Percentiles rank a stretch among this genome's conserved stretches.
phyloP scores from a whole-genome alignment of 441 rosid species.

The Eutrema salsugineum region DNA sequence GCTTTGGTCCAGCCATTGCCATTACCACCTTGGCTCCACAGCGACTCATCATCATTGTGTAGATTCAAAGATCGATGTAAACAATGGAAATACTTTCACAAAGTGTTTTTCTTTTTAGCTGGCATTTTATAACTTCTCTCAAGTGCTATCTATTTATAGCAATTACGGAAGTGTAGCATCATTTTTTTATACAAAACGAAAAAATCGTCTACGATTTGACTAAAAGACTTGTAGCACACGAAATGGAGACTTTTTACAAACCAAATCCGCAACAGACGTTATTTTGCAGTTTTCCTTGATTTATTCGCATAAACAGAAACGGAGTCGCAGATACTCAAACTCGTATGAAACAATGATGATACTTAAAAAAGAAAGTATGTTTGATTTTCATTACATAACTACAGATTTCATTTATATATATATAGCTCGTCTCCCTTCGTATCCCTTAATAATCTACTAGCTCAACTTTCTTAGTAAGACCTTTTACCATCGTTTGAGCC shows the following conservation, averaged over 20 bases:
- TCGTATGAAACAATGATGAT: not conserved
- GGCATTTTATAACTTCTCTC: not conserved
- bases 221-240: conserved; percentile 26
- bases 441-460: not conserved
- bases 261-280: not conserved
- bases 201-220: conserved; percentile 10
- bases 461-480: conserved; percentile 21
- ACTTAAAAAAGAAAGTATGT: not conserved
- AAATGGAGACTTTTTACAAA: conserved; percentile 4
- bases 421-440: conserved; percentile 1
- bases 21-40: conserved; percentile 18
- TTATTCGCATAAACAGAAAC: not conserved
- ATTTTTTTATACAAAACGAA: not conserved
- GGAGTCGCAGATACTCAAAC: not conserved
- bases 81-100: too few relatives aligned
- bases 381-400: not conserved
- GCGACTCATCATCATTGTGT: conserved; percentile 32
- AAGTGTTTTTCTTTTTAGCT: not conserved
- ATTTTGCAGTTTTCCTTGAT: too few relatives aligned
- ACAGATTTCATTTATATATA: conserved; percentile 4
- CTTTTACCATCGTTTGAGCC: conserved; percentile 32
- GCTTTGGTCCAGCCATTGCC: conserved; percentile 13
- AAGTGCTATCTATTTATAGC: conserved; percentile 9
- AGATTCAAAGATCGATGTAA: not conserved
- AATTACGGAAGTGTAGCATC: conserved; percentile 12